These are phyloP conservation scores for Cladosporium cucumerinum DNA, from an alignment of 2,329 filamentous ascomycete species.

Conservation along the genomic window DNA sequence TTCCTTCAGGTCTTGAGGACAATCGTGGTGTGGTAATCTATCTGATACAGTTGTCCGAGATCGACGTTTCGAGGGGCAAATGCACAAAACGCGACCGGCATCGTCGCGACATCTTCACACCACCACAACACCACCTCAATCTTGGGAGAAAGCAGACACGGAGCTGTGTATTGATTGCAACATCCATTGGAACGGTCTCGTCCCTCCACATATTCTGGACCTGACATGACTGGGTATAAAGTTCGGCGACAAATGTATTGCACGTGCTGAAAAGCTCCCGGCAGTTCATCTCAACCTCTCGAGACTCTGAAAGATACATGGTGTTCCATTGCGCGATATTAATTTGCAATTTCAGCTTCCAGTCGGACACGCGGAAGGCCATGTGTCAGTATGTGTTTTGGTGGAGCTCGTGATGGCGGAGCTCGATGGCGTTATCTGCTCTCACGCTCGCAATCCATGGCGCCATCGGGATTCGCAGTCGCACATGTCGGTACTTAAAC, in stretches of 20 bases:
- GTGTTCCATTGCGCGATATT: background rate
- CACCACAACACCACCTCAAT: background rate
- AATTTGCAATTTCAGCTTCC: background rate
- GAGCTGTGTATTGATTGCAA: background rate
- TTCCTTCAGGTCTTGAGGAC: background rate
- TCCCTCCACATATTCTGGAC: background rate
- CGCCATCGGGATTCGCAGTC: background rate
- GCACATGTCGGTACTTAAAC: background rate
- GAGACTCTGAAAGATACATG: background rate
- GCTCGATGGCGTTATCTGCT: conserved; percentile 16
- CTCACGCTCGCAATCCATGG: background rate
- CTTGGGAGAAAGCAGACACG: background rate
- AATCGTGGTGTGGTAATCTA: background rate
- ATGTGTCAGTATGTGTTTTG: background rate
- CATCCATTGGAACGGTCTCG: background rate
- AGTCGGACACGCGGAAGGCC: background rate
- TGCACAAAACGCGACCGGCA: background rate
- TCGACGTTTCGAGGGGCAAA: background rate
- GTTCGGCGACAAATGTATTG: background rate
- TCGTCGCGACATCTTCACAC: background rate
- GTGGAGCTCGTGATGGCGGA: conserved; percentile 9
- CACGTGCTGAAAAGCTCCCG: background rate
- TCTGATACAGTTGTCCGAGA: background rate
- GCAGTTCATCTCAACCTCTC: background rate
- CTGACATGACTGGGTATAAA: background rate